phyloP scores from a whole-genome alignment of 352 stramenopile genomes.

The Globisporangium irregulare region DNA sequence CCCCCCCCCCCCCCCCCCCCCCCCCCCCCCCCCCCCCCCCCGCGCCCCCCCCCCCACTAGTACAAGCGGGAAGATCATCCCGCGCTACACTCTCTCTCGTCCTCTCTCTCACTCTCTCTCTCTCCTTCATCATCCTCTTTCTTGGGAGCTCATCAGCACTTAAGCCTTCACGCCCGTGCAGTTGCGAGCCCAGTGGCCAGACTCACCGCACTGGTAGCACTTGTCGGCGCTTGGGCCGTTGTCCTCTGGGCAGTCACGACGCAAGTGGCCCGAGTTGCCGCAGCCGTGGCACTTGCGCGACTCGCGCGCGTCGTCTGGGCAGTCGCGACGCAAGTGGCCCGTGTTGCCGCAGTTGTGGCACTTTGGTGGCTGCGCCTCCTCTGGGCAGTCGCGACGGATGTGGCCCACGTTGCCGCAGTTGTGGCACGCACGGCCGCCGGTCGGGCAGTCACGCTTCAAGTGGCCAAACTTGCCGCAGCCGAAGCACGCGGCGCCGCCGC shows the following conservation, averaged over 20 bases:
- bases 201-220: slow-evolving; percentile 81
- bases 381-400: slow-evolving; percentile 76
- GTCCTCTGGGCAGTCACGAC: slow-evolving; percentile 80
- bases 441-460: slow-evolving; percentile 82
- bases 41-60: slow-evolving; percentile 27
- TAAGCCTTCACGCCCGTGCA: slow-evolving; percentile 61
- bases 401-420: slow-evolving; percentile 79
- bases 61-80: slow-evolving; percentile 44
- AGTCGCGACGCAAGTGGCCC: slow-evolving; percentile 72
- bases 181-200: slow-evolving; percentile 77
- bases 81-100: slow-evolving; percentile 27
- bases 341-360: slow-evolving; percentile 79
- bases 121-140: slow-evolving; percentile 30
- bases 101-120: slow-evolving; percentile 31
- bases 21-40: too few species aligned
- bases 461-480: slow-evolving; percentile 76
- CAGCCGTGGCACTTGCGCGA: slow-evolving; percentile 79
- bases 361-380: slow-evolving; percentile 69
- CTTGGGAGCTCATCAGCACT: slow-evolving; percentile 24
- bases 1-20: too few species aligned
- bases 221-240: slow-evolving; percentile 65
- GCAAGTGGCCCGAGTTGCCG: slow-evolving; percentile 61
- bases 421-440: slow-evolving; percentile 66
- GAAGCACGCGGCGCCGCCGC: slow-evolving; percentile 58
- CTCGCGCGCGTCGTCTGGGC: slow-evolving; percentile 62